Base-by-base conservation (phyloP, 1,284 basidiomycete species). In the Athelia psychrophila region DNA sequence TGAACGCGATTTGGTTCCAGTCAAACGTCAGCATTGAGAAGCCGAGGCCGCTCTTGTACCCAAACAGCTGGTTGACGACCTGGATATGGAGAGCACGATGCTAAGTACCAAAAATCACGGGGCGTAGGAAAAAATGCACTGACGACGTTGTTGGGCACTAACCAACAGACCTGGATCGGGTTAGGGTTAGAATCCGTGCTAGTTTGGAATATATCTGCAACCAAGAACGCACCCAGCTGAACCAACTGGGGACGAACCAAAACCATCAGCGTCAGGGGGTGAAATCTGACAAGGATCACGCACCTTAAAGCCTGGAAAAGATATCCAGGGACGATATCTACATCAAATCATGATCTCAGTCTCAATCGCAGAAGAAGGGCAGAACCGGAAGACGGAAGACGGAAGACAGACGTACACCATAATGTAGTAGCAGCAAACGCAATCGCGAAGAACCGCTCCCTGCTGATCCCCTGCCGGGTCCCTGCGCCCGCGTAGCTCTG, bases 91-190 rank as follows among this genome's bases (percentile, higher is more conserved):
- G 13, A 35, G 33, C 19, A 47, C 22, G 27, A 30, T 22, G 16
- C 13, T 18, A n/a, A 18, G 25, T 32, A 46, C 15, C 12, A 15
- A n/a, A n/a, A 35, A 10, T 35, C 33, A n/a, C 33, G n/a, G 52
- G n/a, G 35, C n/a, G 20, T 20, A 12, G 18, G 24, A 23, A 23
- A 8, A n/a, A 19, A 35, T 19, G 18, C 10, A 53, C 40, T 33
- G n/a, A 56, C 52, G 18, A 83, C 44, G 51, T 74, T 70, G 57
- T 87, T 82, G 1, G 84, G 84, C 10, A 75, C 78, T 51, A 88
- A 82, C 87, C 87, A 91, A 66, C 84, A 87, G 20, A 84, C 74
- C 77, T 80, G 25, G 24, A 89, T 16, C 78, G 78, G 60, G 86
- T 86, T n/a, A 30, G 13, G 13, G 25, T 20, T 25, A 44, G 30